Conservation (phyloP, 1,139 yeast species). For the Lodderomyces elongisporus region DNA sequence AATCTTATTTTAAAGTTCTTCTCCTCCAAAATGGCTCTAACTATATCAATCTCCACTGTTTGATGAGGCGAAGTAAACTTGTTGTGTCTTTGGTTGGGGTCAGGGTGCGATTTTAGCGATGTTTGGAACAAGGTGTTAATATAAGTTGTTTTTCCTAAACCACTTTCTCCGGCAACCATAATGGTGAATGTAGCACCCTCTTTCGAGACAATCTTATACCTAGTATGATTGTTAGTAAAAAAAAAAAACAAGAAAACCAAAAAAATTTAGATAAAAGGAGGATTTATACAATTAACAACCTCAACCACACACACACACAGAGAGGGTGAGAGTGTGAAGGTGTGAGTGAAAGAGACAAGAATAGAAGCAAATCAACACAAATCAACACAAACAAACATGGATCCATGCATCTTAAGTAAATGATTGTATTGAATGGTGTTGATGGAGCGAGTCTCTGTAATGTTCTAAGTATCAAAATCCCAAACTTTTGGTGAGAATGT, state of each 20-base stretch:
- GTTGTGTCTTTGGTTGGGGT: slow-evolving; percentile 62
- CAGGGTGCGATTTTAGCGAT: slow-evolving; percentile 57
- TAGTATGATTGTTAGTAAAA: slow-evolving; percentile 15
- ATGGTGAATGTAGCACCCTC: slow-evolving; percentile 86
- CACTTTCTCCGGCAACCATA: slow-evolving; percentile 96
- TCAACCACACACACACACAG: no score
- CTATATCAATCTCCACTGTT: slow-evolving; percentile 87
- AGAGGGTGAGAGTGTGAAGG: not conserved
- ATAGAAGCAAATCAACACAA: no score
- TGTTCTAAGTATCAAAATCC: no score
- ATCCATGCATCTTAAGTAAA: no score
- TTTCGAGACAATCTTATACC: slow-evolving; percentile 84
- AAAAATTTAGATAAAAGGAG: no score
- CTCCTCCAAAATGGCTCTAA: slow-evolving; percentile 89
- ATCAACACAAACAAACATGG: no score
- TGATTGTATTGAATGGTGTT: no score
- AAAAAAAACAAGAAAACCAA: no score
- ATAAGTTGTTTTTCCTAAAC: slow-evolving; percentile 91
- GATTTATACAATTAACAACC: no score
- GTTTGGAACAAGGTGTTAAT: slow-evolving; percentile 88
- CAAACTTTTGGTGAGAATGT: no score
- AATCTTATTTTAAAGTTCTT: slow-evolving; percentile 81
- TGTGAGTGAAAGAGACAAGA: not conserved
- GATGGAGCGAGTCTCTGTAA: no score
- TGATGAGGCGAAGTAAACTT: slow-evolving; percentile 61